Evolutionary conservation across 768 basidiomycete species (phyloP).

Genomic region (Nidula microcarpa): DNA sequence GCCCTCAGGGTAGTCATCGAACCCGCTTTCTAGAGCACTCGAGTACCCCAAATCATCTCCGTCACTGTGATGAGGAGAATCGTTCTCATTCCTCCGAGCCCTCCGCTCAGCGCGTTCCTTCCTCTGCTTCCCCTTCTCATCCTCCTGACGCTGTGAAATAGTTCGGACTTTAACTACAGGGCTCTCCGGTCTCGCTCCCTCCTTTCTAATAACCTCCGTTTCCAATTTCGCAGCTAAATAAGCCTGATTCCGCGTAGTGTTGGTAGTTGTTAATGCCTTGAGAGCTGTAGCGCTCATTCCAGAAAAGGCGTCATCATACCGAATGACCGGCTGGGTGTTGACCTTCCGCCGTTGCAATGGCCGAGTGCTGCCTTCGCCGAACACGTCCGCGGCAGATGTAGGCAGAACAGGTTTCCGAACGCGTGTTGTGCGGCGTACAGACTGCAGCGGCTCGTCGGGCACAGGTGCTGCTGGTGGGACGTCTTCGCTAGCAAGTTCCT

Average conservation of each 20-base stretch:
- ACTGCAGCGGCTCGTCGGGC: neutral
- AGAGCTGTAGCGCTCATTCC: slow-evolving; percentile 70
- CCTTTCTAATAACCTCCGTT: slow-evolving; percentile 67
- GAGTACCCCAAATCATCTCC: slow-evolving; percentile 21
- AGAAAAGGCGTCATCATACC: slow-evolving; percentile 41
- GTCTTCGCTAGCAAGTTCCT: no score
- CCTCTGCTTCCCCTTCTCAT: slow-evolving; percentile 53
- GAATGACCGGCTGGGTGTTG: slow-evolving; percentile 20
- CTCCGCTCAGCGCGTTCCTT: slow-evolving; percentile 59
- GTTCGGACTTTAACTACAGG: slow-evolving; percentile 74
- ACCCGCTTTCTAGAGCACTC: slow-evolving; percentile 18
- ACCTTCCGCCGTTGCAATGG: slow-evolving; percentile 41
- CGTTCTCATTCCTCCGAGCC: slow-evolving; percentile 43
- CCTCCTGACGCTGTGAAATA: slow-evolving; percentile 60
- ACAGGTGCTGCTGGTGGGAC: no score
- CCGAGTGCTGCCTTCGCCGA: slow-evolving; percentile 19
- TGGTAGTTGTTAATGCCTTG: slow-evolving; percentile 66
- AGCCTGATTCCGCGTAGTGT: slow-evolving; percentile 71
- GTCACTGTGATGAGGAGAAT: slow-evolving; percentile 25
- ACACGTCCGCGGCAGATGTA: slow-evolving; percentile 32
- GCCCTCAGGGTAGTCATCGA: slow-evolving; percentile 9
- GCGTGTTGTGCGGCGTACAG: slow-evolving; percentile 48
- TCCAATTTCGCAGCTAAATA: slow-evolving; percentile 59
- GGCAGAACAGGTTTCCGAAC: slow-evolving; percentile 36
- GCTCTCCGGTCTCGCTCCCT: slow-evolving; percentile 72